These are phyloP conservation scores for Solanum sitiens DNA, from an alignment of 257 asterid species.

Conservation along the genomic window DNA sequence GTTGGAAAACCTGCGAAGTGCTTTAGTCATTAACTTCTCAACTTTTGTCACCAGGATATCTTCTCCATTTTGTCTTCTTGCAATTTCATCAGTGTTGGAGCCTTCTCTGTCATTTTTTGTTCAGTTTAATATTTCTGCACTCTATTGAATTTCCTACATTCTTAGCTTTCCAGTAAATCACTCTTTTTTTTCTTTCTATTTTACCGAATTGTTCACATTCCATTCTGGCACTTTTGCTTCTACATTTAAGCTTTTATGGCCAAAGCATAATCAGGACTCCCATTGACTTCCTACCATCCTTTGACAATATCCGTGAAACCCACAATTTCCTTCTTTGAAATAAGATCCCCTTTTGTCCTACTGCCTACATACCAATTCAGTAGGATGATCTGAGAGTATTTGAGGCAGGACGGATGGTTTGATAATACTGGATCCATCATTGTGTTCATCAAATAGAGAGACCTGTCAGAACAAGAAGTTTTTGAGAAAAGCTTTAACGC, in stretches of 20 bases:
- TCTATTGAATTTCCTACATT: neutral
- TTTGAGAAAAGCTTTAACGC: neutral
- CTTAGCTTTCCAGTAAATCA: neutral
- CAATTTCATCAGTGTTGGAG: neutral
- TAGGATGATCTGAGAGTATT: neutral
- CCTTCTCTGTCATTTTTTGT: neutral
- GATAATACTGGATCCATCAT: neutral
- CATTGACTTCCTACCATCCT: neutral
- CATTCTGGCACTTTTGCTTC: neutral
- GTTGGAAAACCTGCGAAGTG: neutral
- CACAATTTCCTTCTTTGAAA: neutral
- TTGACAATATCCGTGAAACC: neutral
- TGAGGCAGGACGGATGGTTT: neutral
- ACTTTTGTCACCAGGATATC: neutral
- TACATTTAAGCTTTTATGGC: neutral
- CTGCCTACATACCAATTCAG: neutral
- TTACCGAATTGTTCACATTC: neutral
- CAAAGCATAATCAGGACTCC: neutral
- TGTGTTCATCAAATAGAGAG: neutral
- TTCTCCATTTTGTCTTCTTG: neutral
- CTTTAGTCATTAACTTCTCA: neutral
- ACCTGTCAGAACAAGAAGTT: neutral
- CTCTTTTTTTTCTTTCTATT: neutral
- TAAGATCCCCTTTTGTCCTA: neutral
- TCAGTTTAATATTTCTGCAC: neutral